Base-by-base conservation (phyloP, 345 rosid genomes). In the Orychophragmus violaceus region DNA sequence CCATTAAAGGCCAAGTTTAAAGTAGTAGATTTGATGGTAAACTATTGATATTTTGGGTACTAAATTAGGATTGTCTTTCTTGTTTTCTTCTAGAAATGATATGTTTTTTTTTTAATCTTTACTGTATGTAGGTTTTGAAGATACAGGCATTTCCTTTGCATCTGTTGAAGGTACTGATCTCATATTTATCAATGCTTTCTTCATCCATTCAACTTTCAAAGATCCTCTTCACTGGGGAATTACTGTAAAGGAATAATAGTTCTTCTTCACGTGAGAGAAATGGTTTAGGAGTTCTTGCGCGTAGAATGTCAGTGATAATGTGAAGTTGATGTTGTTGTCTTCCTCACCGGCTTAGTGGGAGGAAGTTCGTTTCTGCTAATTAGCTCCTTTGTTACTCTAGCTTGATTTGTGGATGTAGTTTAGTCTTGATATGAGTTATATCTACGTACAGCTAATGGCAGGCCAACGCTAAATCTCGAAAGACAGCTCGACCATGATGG, bases 111-210 rank as follows among this genome's bases (percentile, higher is more conserved):
- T n/a, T n/a, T n/a, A n/a, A 67, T 59, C 37, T n/a, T 49, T 60
- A 21, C 23, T n/a, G n/a, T n/a, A n/a, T 70, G 79, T 89, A 92
- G 98, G 91, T 58, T 87, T 92, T 78, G 98, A 89, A 27, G 98
- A 89, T 53, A 56, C 93, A n/a, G 71, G 85, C 59, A 77, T 92
- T 48, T 72, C 95, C 29, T 92, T 89, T 69, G 91, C 89, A 55
- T 90, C 95, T 5, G 85, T 85, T 51, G 95, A 92, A 87, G 98
- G 98, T 89, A 86, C 33, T 62, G 39, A 33, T 59, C 46, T 70
- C 64, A 25, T 36, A 39, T 22, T 1, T 29, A 8, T 30, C 5
- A 21, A 66, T 41, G 46, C 53, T 44, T 33, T 36, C 8, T 9
- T 8, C 27, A 7, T 64, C 48, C 32, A 48, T 64, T 50, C 60